Conservation (phyloP, 2,329 filamentous ascomycete species). For the Tothia fuscella region DNA sequence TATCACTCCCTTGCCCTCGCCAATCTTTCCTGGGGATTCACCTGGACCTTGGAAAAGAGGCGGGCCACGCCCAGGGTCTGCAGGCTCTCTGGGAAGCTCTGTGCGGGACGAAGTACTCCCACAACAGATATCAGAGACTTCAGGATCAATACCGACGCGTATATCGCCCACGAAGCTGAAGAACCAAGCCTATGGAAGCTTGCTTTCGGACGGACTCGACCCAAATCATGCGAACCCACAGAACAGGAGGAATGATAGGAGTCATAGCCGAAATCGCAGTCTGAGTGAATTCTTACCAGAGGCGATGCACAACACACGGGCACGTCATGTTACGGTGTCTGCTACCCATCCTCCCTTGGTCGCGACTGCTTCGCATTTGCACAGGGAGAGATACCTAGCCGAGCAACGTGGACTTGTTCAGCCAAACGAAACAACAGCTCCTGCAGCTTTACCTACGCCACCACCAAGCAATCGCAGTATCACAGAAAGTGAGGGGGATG, state of each 20-base stretch:
- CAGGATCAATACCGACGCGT: constrained; percentile 22
- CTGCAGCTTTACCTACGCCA: constrained; percentile 51
- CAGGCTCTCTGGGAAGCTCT: constrained; percentile 16
- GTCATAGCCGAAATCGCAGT: constrained; percentile 50
- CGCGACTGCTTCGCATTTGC: constrained; percentile 35
- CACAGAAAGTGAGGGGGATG: constrained; percentile 42
- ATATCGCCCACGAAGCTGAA: constrained; percentile 26
- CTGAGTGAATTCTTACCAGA: constrained; percentile 81
- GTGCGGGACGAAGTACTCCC: constrained; percentile 7
- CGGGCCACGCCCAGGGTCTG: constrained; percentile 22
- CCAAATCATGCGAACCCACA: not conserved
- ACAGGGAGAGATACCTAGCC: constrained; percentile 73
- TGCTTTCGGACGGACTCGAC: constrained; percentile 30
- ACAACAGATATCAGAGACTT: constrained; percentile 14
- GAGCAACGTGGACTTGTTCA: constrained; percentile 59
- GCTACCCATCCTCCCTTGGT: constrained; percentile 13
- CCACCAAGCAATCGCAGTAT: constrained; percentile 59
- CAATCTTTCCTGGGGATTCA: constrained; percentile 29
- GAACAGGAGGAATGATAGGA: not conserved
- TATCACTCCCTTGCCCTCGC: constrained; percentile 41
- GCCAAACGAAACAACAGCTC: not conserved
- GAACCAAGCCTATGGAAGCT: constrained; percentile 35
- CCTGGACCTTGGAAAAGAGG: constrained; percentile 31
- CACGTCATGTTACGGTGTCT: constrained; percentile 59
- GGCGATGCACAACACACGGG: constrained; percentile 50